Evolutionary conservation across 805 yeast genomes (phyloP), one percentile per base, ranked within the genome.

Genomic region (Dipodascus albidus): DNA sequence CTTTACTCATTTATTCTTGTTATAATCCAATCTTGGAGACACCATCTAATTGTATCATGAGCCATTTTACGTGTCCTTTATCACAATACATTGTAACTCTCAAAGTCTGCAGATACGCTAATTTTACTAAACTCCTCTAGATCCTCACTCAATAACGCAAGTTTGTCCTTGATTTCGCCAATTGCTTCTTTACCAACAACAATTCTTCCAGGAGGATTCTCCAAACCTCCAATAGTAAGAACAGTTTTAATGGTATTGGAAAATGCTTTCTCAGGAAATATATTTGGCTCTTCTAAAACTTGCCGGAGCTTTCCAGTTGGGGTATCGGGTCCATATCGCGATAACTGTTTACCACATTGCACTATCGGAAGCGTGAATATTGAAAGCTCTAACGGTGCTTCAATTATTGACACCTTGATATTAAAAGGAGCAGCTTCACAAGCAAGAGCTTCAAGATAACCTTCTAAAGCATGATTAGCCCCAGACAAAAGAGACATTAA

Each of bases 401-500:
- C 60, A 23, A 66, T 65, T 15, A 66, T 55, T 2, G 70, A 58
- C 23, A 64, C 58, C 41, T 63, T 64, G 44, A 66, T 51, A 22
- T 61, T 57, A 50, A 55, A 56, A n/a, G 62, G 59, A 15, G 63
- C 63, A 1, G 64, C 53, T 41, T 62, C 64, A 42, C 62, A 56
- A 4, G 68, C 67, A 22, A 66, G 57, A 14, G 65, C 60, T 52
- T 66, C 70, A 8, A 57, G 50, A 52, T 62, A 66, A n/a, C 69
- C 69, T 53, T 66, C 70, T 19, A 66, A 52, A 2, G 67, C 68
- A 35, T 63, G 64, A 21, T 57, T 54, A 14, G 68, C 67, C 11
- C 65, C 54, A 3, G 64, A 54, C 33, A 58, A 42, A 15, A 63
- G 54, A 2, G 66, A 63, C 38, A 66, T 49, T 2, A 57, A 33